Evolutionary conservation across 2,329 filamentous ascomycete species (phyloP).

Genomic region (Scolecobasidium constrictum): DNA sequence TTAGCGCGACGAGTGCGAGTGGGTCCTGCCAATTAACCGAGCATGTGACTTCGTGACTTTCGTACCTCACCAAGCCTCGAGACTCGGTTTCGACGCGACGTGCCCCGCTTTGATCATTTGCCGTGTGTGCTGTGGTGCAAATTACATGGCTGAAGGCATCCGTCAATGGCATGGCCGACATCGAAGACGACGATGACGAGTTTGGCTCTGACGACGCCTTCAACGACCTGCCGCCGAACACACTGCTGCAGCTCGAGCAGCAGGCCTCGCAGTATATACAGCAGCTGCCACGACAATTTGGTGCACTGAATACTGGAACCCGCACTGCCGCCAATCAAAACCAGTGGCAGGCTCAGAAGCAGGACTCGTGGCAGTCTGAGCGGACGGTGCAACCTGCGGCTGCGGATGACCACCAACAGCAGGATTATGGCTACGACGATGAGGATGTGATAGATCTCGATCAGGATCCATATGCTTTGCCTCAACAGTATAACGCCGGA

Average conservation of each 20-base stretch:
- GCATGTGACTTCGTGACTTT: neutral
- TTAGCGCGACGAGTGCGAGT: neutral
- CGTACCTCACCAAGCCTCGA: neutral
- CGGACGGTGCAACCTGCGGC: neutral
- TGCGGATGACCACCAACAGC: slow-evolving; percentile 1
- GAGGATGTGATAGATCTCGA: slow-evolving; percentile 12
- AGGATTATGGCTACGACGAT: slow-evolving; percentile 10
- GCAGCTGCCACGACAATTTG: neutral
- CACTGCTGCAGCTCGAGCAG: slow-evolving; percentile 34
- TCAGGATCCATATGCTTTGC: slow-evolving; percentile 4
- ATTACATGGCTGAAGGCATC: neutral
- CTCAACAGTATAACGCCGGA: neutral
- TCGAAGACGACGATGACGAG: slow-evolving; percentile 32
- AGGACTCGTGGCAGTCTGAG: neutral
- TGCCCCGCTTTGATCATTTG: too few relatives aligned
- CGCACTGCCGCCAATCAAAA: neutral
- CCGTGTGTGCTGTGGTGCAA: too few relatives aligned
- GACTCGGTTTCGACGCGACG: too few relatives aligned
- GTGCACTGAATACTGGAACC: neutral
- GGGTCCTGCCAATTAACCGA: too few relatives aligned
- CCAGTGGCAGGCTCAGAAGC: neutral
- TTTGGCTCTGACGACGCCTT: slow-evolving; percentile 34
- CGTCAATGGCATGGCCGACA: slow-evolving; percentile 18
- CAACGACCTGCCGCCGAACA: slow-evolving; percentile 32
- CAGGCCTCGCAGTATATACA: slow-evolving; percentile 30